Conservation (phyloP, 176 grass and related monocot genomes). For the Hyparrhenia diplandra region DNA sequence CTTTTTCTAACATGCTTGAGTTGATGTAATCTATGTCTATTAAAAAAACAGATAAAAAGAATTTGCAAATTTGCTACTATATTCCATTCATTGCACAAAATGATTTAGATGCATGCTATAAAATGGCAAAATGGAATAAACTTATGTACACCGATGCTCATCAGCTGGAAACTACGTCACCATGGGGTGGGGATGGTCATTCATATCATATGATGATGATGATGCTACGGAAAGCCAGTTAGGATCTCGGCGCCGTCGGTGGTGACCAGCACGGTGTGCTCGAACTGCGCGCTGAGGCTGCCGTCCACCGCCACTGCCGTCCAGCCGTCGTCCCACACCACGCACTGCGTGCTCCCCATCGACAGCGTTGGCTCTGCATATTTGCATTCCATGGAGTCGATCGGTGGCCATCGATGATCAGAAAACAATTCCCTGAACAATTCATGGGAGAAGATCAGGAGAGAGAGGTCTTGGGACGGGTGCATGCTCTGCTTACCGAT, state of each 20-base stretch:
- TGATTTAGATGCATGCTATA: too few relatives aligned
- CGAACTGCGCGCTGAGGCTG: conserved; percentile 72
- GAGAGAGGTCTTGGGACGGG: background rate
- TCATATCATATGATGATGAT: too few relatives aligned
- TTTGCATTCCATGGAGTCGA: background rate
- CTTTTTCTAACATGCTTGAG: too few relatives aligned
- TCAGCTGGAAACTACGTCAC: too few relatives aligned
- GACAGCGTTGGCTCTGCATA: conserved; percentile 73
- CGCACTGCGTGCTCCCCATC: conserved; percentile 54
- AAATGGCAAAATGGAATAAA: too few relatives aligned
- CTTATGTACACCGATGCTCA: too few relatives aligned
- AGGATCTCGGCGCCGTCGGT: conserved; percentile 54
- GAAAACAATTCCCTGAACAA: background rate
- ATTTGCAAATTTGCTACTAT: too few relatives aligned
- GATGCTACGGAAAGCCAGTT: conserved; percentile 35
- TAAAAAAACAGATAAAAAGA: too few relatives aligned
- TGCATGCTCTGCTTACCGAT: conserved; percentile 55
- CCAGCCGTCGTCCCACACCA: conserved; percentile 81
- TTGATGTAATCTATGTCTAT: too few relatives aligned
- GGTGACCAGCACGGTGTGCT: conserved; percentile 82
- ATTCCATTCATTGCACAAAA: too few relatives aligned
- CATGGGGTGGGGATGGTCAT: too few relatives aligned
- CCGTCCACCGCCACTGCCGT: conserved; percentile 71
- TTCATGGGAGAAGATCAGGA: too few relatives aligned
- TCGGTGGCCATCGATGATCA: background rate